Evolutionary conservation across 495 filamentous ascomycete genomes (phyloP), one percentile per base, ranked within the genome.

Genomic region (Penicillium riverlandense): DNA sequence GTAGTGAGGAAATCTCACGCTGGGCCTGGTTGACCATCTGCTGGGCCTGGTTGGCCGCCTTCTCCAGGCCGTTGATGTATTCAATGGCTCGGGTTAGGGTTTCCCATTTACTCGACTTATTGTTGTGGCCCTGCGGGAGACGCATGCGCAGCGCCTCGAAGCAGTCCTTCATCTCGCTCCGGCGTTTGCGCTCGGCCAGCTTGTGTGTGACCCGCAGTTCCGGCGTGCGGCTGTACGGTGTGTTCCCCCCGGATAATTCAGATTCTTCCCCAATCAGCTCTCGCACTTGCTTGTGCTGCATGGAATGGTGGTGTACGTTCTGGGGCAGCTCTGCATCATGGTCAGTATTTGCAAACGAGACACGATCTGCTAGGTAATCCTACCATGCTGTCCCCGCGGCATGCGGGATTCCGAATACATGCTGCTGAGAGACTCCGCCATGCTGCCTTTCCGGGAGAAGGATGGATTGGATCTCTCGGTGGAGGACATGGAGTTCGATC

Each of bases 81-180:
- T 72, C 70, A 30, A 72, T 72, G 13, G 69, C 71, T 54, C 53
- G 37, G 7, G 88, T 94, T n/a, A 99, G 63, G 30, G 95, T 95
- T 56, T 99, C 92, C 94, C 94, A 99, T 65, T 99, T 99, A 57
- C 90, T 96, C 4, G 91, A 90, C 58, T 97, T 99, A 36, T 86
- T 85, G 13, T 90, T 91, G 40, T 90, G 81, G 46, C 85, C 86
- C 43, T 88, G 82, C 6, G 91, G 91, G 49, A 96, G 80, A 34
- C 88, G 76, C 41, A 83, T 75, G 32, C 90, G 80, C 16, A 99
- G 67, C 37, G 84, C 76, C 49, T 99, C 92, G 59, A 97, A 97
- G 7, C 96, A 75, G 57, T 90, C 84, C 64, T 99, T 99, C 92
- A 99, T 97, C 61, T 99, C 92, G 38, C 88, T 95, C 30, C 92